Conservation (phyloP, 2,329 filamentous ascomycete genomes). For the Rutstroemia sp. region DNA sequence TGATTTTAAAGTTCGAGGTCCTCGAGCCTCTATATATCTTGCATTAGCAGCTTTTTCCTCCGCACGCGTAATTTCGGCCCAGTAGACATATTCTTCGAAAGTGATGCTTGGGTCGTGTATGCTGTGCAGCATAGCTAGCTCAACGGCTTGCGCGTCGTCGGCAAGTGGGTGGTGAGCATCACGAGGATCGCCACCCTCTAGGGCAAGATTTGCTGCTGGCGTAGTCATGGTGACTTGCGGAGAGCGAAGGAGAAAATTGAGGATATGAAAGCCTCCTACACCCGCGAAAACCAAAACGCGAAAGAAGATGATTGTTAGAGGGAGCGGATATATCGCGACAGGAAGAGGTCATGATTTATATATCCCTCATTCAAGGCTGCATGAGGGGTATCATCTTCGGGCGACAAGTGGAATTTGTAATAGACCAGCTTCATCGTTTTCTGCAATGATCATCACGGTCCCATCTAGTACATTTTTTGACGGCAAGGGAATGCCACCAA, state of each 20-base stretch:
- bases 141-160: constrained; percentile 10
- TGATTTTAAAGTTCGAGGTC: not conserved
- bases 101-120: constrained; percentile 26
- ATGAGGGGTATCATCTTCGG: too few relatives aligned
- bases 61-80: constrained; percentile 27
- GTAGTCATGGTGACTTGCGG: constrained; percentile 13
- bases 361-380: too few relatives aligned
- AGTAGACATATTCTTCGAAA: constrained; percentile 32
- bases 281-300: not conserved
- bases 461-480: too few relatives aligned
- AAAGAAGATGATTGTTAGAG: too few relatives aligned
- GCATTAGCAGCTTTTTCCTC: constrained; percentile 21
- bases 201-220: constrained; percentile 16
- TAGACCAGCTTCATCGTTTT: too few relatives aligned
- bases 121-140: constrained; percentile 4
- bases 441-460: too few relatives aligned
- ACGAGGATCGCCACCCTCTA: constrained; percentile 22
- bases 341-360: too few relatives aligned
- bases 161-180: constrained; percentile 13
- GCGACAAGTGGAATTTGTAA: too few relatives aligned
- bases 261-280: not conserved
- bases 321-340: too few relatives aligned
- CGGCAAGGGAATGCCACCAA: too few relatives aligned
- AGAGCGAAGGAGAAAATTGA: not conserved
- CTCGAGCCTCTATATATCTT: constrained; percentile 5